Evolutionary conservation across 768 basidiomycete genomes (phyloP).

Genomic region (Boletus rex-veris): DNA sequence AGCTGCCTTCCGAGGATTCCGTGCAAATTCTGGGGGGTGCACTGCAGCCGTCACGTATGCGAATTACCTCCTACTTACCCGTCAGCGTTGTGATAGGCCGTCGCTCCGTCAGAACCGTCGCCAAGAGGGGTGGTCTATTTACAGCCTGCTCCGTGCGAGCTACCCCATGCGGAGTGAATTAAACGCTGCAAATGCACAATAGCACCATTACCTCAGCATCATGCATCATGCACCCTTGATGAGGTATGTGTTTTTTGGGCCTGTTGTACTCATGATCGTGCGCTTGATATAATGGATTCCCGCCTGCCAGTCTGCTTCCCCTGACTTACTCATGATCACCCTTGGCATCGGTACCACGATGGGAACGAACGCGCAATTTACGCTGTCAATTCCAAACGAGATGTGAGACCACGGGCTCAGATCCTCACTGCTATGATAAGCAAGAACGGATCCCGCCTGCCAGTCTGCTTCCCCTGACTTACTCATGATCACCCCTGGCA

Average conservation of each 20-base stretch:
- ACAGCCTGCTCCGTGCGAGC: slow-evolving; percentile 50
- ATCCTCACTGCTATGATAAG: too few relatives aligned
- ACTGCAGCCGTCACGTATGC: slow-evolving; percentile 54
- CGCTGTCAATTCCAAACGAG: too few relatives aligned
- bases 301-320: too few relatives aligned
- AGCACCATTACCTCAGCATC: slow-evolving; percentile 4
- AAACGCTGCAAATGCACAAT: not conserved
- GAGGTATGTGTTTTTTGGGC: slow-evolving; percentile 40
- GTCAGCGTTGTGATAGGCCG: slow-evolving; percentile 59
- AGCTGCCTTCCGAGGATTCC: slow-evolving; percentile 64
- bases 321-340: too few relatives aligned
- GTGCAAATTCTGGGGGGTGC: slow-evolving; percentile 55
- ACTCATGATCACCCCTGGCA: slow-evolving; percentile 53
- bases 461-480: slow-evolving; percentile 52
- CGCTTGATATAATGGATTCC: slow-evolving; percentile 45
- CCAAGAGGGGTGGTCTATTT: slow-evolving; percentile 51
- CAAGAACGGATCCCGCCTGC: slow-evolving; percentile 46
- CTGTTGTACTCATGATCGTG: slow-evolving; percentile 48
- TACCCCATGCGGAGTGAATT: not conserved
- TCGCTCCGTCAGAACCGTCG: slow-evolving; percentile 41
- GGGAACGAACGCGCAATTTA: too few relatives aligned
- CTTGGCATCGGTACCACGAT: too few relatives aligned
- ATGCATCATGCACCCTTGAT: slow-evolving; percentile 41
- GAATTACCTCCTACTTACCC: slow-evolving; percentile 53
- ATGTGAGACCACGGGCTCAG: too few relatives aligned